Evolutionary conservation across 176 grass and related monocot species (phyloP), one percentile per base, ranked within the genome.

Genomic region (Aegilops bicornis): DNA sequence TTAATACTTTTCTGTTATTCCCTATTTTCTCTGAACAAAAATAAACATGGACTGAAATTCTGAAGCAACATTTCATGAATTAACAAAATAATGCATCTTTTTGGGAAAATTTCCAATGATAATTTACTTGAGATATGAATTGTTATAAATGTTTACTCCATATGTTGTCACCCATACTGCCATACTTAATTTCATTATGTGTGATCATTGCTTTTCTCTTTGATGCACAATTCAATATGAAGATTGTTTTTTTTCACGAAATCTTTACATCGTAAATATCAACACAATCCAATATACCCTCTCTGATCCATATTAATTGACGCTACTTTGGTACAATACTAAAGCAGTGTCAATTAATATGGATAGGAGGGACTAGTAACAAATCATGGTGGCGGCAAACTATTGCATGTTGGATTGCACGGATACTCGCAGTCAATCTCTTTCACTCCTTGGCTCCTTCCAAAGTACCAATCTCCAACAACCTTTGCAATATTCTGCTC

Each of bases 381-480:
- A 39, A 54, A 76, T 76, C 25, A 76, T 31, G 45, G 4, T 7
- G 73, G 73, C 2, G 48, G 47, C 1, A 54, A 4, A 20, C 73
- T 54, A 27, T 45, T 76, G 45, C 73, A 76, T 31, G 73, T 76
- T 2, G 73, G 73, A 27, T 76, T 76, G 25, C 73, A 76, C 0
- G 73, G 73, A 76, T 76, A 76, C 25, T 76, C 8, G 73, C 73
- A 76, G 25, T 76, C 73, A 31, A 32, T 76, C 7, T 76, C 45
- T 52, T 76, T 76, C 25, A 3, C 12, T 31, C 73, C 43, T 20
- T 76, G 7, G 45, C 25, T 76, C 45, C 25, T 76, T 31, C 73
- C 73, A 31, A 47, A 76, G 25, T 76, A 45, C 73, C 73, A 76
- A 54, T 25, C 45, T 30, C 73, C 73, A 54, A 76, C 45, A 52